phyloP scores from a whole-genome alignment of 352 stramenopile species.

The Pythium brassicae region DNA sequence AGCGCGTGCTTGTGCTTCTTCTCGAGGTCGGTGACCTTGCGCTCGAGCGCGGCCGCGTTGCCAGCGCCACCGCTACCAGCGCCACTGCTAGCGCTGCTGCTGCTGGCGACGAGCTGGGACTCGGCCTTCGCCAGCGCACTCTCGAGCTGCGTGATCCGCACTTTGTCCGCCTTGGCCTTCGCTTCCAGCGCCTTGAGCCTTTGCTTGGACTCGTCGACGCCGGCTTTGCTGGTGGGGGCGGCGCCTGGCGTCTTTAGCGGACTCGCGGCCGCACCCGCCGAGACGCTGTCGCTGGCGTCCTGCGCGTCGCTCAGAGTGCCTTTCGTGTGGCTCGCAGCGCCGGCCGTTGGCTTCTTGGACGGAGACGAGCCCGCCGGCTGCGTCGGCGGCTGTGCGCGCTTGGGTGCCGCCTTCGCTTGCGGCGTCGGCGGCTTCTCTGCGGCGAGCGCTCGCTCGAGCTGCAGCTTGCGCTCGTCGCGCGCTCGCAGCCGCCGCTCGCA shows the following conservation, averaged over 20 bases:
- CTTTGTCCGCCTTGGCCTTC: slow-evolving; percentile 58
- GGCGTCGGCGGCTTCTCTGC: slow-evolving; percentile 8
- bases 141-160: slow-evolving; percentile 80
- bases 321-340: slow-evolving; percentile 12
- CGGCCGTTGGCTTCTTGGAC: not conserved
- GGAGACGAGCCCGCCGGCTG: not conserved
- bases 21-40: slow-evolving; percentile 62
- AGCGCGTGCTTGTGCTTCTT: slow-evolving; percentile 76
- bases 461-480: slow-evolving; percentile 24
- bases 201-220: slow-evolving; percentile 63
- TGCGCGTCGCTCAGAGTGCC: slow-evolving; percentile 1
- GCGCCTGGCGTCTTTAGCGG: not conserved
- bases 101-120: slow-evolving; percentile 17
- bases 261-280: slow-evolving; percentile 14
- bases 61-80: slow-evolving; percentile 11
- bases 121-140: slow-evolving; percentile 52
- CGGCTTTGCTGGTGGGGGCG: slow-evolving; percentile 18
- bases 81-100: slow-evolving; percentile 9
- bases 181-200: slow-evolving; percentile 70
- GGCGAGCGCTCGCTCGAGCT: slow-evolving; percentile 7
- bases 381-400: not conserved
- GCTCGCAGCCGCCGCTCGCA: slow-evolving; percentile 31
- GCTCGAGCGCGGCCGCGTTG: slow-evolving; percentile 31
- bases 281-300: not conserved
- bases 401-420: not conserved